A percentile compares a stretch with the other conserved stretches of the same genome.
Evolutionary conservation across 208 protist genomes (phyloP).

Genomic region (Leishmania major): DNA sequence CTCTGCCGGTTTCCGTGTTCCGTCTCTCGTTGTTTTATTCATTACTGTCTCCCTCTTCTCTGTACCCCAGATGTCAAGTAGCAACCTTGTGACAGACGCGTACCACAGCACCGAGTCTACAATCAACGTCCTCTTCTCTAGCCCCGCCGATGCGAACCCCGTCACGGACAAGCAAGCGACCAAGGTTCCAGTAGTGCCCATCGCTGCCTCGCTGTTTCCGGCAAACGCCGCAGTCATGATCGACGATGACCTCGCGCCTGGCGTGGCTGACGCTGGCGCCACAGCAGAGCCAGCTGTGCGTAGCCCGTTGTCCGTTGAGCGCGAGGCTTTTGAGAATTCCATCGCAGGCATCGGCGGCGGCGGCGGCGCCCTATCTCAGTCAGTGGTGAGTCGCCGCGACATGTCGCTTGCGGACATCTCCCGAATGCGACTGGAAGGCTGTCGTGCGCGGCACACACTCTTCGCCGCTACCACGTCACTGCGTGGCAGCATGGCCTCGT

Average conservation of each 20-base stretch:
- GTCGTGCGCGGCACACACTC: conserved; percentile 24
- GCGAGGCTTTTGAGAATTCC: background rate
- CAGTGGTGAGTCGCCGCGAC: conserved; percentile 20
- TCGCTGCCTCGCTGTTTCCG: background rate
- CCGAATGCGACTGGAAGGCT: conserved; percentile 45
- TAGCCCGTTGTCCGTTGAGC: background rate
- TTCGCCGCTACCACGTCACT: conserved; percentile 5
- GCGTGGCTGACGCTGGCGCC: background rate
- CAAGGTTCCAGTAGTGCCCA: background rate
- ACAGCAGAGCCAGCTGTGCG: no score
- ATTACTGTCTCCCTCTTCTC: background rate
- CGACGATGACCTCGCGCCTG: background rate
- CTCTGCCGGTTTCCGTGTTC: background rate
- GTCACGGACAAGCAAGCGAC: no score
- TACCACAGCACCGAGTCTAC: conserved; percentile 24
- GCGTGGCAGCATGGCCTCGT: conserved; percentile 7
- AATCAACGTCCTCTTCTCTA: conserved; percentile 7
- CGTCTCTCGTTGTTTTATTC: conserved; percentile 2
- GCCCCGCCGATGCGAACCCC: background rate
- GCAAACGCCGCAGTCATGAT: background rate
- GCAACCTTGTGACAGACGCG: conserved; percentile 10
- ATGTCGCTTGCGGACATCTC: conserved; percentile 41
- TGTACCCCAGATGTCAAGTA: conserved; percentile 14
- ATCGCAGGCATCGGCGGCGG: background rate
- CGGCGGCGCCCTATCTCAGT: background rate